phyloP scores from a whole-genome alignment of 2,329 filamentous ascomycete genomes.

The Xylaria sp. region DNA sequence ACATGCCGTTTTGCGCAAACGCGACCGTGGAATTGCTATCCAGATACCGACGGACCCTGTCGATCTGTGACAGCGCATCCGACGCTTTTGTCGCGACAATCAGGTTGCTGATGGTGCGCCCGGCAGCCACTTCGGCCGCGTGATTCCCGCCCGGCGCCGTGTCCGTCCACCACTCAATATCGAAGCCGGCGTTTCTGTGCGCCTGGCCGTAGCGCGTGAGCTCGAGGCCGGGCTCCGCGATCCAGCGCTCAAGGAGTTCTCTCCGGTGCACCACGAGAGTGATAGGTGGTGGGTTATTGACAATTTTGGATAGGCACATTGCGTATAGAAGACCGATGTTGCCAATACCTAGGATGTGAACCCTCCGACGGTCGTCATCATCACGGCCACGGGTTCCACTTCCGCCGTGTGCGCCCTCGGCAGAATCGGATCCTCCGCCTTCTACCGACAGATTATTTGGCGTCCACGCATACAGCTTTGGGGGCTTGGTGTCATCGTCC shows the following conservation, averaged over 20 bases:
- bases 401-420: not conserved
- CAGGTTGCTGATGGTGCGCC: constrained; percentile 70
- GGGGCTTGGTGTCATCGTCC: constrained; percentile 35
- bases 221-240: constrained; percentile 55
- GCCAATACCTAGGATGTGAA: constrained; percentile 83
- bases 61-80: constrained; percentile 69
- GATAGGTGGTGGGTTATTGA: constrained; percentile 75
- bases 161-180: constrained; percentile 67
- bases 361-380: constrained; percentile 53
- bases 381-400: not conserved
- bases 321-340: constrained; percentile 85
- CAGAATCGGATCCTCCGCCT: not conserved
- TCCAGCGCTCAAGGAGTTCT: constrained; percentile 61
- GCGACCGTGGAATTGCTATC: constrained; percentile 75
- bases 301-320: constrained; percentile 70
- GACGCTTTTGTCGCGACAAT: constrained; percentile 82
- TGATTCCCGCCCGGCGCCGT: constrained; percentile 51
- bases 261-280: constrained; percentile 80
- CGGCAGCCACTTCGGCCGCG: constrained; percentile 54
- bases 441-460: constrained; percentile 38
- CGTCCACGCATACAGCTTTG: constrained; percentile 47
- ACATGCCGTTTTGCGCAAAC: constrained; percentile 91
- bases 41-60: constrained; percentile 69
- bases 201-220: constrained; percentile 51
- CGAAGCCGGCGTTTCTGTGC: constrained; percentile 53